phyloP scores from a whole-genome alignment of 768 basidiomycete species.

The Naganishia vaughanmartiniae region DNA sequence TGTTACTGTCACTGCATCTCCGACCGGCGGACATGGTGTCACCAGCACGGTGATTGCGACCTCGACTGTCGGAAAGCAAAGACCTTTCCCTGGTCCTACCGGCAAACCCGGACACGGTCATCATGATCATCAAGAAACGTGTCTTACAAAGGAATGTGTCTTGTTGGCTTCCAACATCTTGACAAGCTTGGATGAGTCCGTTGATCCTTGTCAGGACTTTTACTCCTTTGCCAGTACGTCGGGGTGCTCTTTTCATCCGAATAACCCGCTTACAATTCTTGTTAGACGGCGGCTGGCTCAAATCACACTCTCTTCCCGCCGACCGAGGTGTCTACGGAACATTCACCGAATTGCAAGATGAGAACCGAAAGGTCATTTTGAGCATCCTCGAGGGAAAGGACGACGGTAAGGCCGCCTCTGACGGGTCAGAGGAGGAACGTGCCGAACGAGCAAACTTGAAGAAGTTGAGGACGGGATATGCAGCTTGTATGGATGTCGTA shows the following conservation, averaged over 20 bases:
- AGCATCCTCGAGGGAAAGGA: constrained; percentile 62
- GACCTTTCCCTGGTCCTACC: constrained; percentile 57
- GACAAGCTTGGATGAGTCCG: constrained; percentile 69
- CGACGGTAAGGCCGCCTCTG: constrained; percentile 6
- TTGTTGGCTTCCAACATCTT: constrained; percentile 77
- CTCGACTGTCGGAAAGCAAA: constrained; percentile 36
- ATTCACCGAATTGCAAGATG: constrained; percentile 68
- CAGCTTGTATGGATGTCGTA: constrained; percentile 75
- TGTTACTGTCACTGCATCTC: constrained; percentile 18
- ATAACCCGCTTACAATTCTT: too few relatives aligned
- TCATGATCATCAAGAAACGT: constrained; percentile 58
- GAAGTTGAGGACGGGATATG: constrained; percentile 61
- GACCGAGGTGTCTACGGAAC: constrained; percentile 72
- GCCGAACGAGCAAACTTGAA: constrained; percentile 61
- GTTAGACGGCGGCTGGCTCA: constrained; percentile 83
- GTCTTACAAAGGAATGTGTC: constrained; percentile 76
- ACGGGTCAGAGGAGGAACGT: constrained; percentile 47
- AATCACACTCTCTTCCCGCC: constrained; percentile 76
- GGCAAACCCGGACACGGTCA: constrained; percentile 36
- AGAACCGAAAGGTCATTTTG: constrained; percentile 74
- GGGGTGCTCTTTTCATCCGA: neutral
- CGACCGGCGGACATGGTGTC: constrained; percentile 23
- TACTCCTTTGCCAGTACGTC: constrained; percentile 85
- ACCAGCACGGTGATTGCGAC: constrained; percentile 46
- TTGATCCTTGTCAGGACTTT: constrained; percentile 94